Conservation (phyloP, 2,329 filamentous ascomycete genomes). For the Chlorencoelia australis region DNA sequence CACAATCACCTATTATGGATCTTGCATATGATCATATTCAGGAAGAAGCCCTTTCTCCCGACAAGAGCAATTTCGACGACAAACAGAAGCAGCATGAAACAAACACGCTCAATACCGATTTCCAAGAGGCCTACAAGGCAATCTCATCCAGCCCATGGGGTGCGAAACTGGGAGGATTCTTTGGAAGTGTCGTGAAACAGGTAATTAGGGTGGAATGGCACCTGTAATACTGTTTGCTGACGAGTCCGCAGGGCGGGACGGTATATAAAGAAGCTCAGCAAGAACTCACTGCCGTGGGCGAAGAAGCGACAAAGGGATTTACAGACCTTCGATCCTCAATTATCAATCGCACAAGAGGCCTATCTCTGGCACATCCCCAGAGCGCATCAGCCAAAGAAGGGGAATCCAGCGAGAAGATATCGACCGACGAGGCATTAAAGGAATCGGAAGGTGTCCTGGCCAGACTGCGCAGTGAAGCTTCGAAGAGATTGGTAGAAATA, state of each 20-base stretch:
- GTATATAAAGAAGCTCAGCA: constrained; percentile 81
- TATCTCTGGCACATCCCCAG: constrained; percentile 42
- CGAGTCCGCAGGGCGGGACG: constrained; percentile 56
- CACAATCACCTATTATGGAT: constrained; percentile 67
- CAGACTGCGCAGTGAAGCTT: constrained; percentile 64
- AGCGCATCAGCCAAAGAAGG: constrained; percentile 15
- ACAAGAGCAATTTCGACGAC: constrained; percentile 37
- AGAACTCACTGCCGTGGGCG: constrained; percentile 68
- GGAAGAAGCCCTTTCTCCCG: constrained; percentile 60
- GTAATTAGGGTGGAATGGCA: constrained; percentile 34
- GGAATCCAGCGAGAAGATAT: constrained; percentile 29
- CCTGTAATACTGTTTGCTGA: neutral
- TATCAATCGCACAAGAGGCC: constrained; percentile 60
- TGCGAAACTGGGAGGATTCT: constrained; percentile 74
- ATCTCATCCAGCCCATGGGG: constrained; percentile 91
- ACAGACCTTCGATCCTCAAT: constrained; percentile 58
- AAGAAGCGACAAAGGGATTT: constrained; percentile 74
- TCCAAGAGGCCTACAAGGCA: constrained; percentile 92
- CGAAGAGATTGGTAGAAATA: constrained; percentile 78
- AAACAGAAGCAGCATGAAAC: constrained; percentile 34
- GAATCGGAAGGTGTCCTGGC: constrained; percentile 60
- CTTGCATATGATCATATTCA: constrained; percentile 94
- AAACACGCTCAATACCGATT: constrained; percentile 72
- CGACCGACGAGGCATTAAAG: constrained; percentile 37
- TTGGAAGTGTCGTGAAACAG: constrained; percentile 90